Percentiles rank a stretch among this genome's conserved stretches.
These are phyloP conservation scores for Pestalotiopsis sp. DNA, from an alignment of 2,329 filamentous ascomycete species.

Conservation along the genomic window DNA sequence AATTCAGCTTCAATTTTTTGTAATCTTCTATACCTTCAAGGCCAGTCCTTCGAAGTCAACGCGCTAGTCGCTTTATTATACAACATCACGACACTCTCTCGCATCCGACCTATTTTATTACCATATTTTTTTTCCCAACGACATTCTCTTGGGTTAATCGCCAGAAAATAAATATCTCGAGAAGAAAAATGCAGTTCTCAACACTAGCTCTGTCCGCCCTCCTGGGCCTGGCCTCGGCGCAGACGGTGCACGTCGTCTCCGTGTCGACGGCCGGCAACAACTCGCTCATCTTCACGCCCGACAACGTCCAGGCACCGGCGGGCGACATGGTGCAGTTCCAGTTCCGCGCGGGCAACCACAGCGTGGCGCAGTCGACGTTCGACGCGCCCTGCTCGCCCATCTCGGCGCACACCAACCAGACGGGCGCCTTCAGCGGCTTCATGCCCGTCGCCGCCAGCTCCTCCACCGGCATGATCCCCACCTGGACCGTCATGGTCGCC, in stretches of 20 bases:
- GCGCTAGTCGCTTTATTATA: slow-evolving; percentile 44
- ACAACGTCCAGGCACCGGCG: slow-evolving; percentile 61
- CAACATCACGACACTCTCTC: slow-evolving; percentile 12
- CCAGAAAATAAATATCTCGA: slow-evolving; percentile 16
- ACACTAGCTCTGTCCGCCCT: slow-evolving; percentile 48
- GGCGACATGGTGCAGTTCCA: slow-evolving; percentile 69
- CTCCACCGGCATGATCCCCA: slow-evolving; percentile 54
- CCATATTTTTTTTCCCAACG: slow-evolving; percentile 3
- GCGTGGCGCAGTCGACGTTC: slow-evolving; percentile 76
- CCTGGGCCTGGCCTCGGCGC: slow-evolving; percentile 39
- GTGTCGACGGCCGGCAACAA: slow-evolving; percentile 56
- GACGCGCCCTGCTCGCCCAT: slow-evolving; percentile 69
- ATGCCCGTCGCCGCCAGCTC: slow-evolving; percentile 59
- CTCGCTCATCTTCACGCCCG: slow-evolving; percentile 63
- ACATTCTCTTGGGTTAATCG: slow-evolving; percentile 12
- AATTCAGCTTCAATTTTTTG: slow-evolving; percentile 22
- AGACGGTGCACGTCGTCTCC: slow-evolving; percentile 61
- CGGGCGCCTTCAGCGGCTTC: slow-evolving; percentile 67
- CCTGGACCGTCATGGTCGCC: slow-evolving; percentile 71
- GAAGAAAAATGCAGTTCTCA: slow-evolving; percentile 52
- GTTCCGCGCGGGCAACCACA: slow-evolving; percentile 71
- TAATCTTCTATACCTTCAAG: slow-evolving; percentile 34
- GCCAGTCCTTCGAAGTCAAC: slow-evolving; percentile 47
- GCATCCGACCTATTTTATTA: background rate
- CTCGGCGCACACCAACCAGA: slow-evolving; percentile 46